phyloP scores from a whole-genome alignment of 2,329 filamentous ascomycete genomes.

The Xylaria polymorpha region DNA sequence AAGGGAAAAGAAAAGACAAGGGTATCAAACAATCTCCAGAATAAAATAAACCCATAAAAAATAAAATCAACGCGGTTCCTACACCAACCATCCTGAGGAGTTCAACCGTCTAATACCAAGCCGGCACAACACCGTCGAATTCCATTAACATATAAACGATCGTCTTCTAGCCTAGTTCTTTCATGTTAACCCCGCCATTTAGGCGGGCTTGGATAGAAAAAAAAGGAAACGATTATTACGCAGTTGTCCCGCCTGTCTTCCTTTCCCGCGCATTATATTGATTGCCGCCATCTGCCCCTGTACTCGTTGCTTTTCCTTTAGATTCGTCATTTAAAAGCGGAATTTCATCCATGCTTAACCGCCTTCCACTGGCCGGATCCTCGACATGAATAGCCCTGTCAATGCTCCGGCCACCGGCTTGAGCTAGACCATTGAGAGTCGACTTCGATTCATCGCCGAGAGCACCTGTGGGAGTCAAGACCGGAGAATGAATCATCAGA shows the following conservation, averaged over 20 bases:
- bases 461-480: conserved; percentile 53
- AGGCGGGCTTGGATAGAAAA: background rate
- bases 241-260: conserved; percentile 50
- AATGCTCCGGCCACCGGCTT: conserved; percentile 27
- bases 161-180: conserved; percentile 4
- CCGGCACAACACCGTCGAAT: background rate
- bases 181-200: background rate
- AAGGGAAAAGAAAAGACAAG: conserved; percentile 4
- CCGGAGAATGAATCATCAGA: conserved; percentile 54
- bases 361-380: conserved; percentile 46
- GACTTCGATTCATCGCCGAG: conserved; percentile 41
- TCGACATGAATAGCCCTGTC: conserved; percentile 42
- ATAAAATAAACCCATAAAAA: background rate
- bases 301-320: conserved; percentile 48
- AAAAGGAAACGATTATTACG: conserved; percentile 5
- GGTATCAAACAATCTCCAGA: conserved; percentile 32
- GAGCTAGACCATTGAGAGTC: conserved; percentile 27
- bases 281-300: conserved; percentile 58
- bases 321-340: conserved; percentile 65
- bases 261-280: conserved; percentile 62
- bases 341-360: conserved; percentile 63
- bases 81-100: background rate
- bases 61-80: conserved; percentile 7
- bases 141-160: background rate
- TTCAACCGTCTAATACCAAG: conserved; percentile 9